Percentiles rank a stretch among this genome's conserved stretches.
These are phyloP conservation scores for Prunus mume DNA, from an alignment of 306 rosid species.

Conservation along the genomic window DNA sequence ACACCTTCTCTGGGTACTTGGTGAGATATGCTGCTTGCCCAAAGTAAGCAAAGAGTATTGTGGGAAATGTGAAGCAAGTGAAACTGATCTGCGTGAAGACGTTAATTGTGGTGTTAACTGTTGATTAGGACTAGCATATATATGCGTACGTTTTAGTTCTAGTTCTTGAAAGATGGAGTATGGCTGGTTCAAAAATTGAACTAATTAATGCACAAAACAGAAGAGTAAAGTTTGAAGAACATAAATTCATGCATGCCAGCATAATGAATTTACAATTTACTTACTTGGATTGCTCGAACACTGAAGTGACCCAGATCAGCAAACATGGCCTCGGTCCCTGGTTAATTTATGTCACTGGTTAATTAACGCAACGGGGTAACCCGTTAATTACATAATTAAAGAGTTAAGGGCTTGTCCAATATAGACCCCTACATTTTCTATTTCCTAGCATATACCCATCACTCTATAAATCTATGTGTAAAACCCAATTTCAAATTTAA, in stretches of 20 bases:
- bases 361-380: neutral
- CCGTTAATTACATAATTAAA: neutral
- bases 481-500: no score
- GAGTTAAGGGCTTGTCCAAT: no score
- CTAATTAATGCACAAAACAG: no score
- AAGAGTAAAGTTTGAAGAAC: neutral
- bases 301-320: slow-evolving; percentile 94
- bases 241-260: neutral
- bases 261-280: neutral
- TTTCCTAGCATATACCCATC: no score
- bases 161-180: no score
- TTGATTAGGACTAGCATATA: no score
- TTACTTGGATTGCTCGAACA: slow-evolving; percentile 67
- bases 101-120: neutral
- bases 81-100: slow-evolving; percentile 45
- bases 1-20: slow-evolving; percentile 40
- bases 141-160: no score
- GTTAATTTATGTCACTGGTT: neutral
- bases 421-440: no score
- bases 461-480: no score
- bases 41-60: slow-evolving; percentile 34
- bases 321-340: slow-evolving; percentile 91
- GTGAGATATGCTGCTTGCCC: slow-evolving; percentile 63
- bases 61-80: slow-evolving; percentile 44
- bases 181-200: no score